Percentiles rank a stretch among this genome's conserved stretches.
These are phyloP conservation scores for Ramaria rubella DNA, from an alignment of 768 basidiomycete genomes.

Conservation along the genomic window DNA sequence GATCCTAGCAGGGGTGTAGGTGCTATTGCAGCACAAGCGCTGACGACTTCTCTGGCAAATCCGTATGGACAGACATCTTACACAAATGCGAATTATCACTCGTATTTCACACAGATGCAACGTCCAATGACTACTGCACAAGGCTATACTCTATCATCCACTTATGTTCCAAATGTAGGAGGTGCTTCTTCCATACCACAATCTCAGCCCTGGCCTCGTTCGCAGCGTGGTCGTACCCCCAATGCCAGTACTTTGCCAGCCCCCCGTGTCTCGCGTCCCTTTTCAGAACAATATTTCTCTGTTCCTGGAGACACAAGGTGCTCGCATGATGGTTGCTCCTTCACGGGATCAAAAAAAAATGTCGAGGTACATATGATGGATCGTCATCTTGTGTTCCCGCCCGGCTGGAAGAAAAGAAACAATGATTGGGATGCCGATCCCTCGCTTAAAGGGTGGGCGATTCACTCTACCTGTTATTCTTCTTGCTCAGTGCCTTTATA, in stretches of 20 bases:
- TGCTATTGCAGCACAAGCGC: constrained; percentile 17
- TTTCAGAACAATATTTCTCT: constrained; percentile 42
- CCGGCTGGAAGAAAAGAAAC: constrained; percentile 55
- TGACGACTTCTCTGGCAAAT: constrained; percentile 22
- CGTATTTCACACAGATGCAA: constrained; percentile 35
- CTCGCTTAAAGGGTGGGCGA: constrained; percentile 62
- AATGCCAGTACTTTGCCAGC: constrained; percentile 7
- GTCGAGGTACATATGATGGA: constrained; percentile 86
- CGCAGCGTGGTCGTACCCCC: constrained; percentile 3
- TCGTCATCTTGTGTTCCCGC: constrained; percentile 77
- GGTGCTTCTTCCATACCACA: neutral
- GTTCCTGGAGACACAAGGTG: constrained; percentile 57
- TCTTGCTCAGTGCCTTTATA: constrained; percentile 23
- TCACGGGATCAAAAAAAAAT: constrained; percentile 60
- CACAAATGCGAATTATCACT: constrained; percentile 48
- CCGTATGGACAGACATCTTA: constrained; percentile 21
- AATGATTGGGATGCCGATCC: constrained; percentile 81
- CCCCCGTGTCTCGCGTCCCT: constrained; percentile 16
- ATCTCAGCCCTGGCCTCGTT: neutral
- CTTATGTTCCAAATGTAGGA: constrained; percentile 23
- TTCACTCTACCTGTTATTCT: neutral
- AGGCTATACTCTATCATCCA: constrained; percentile 35
- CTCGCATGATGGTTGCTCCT: constrained; percentile 56
- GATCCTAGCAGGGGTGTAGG: neutral
- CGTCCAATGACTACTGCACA: constrained; percentile 24